Evolutionary conservation across 352 stramenopile species (phyloP).

Genomic region (Phytophthora hybrid): DNA sequence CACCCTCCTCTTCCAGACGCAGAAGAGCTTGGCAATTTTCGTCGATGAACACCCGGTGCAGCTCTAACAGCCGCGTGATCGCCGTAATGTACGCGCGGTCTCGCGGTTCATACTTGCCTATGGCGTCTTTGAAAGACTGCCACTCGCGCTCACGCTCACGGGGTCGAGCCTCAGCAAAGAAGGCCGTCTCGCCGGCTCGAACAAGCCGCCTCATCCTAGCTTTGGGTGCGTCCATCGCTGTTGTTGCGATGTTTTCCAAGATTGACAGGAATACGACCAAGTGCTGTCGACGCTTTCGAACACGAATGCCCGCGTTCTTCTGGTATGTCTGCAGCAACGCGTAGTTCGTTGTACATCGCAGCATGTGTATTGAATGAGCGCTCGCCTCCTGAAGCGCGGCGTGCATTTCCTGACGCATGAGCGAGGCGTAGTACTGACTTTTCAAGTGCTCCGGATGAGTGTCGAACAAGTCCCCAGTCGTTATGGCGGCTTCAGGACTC

Average conservation of each 20-base stretch:
- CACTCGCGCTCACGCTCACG: slow-evolving; percentile 30
- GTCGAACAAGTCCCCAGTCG: slow-evolving; percentile 28
- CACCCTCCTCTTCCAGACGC: slow-evolving; percentile 1
- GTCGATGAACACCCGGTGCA: slow-evolving; percentile 47
- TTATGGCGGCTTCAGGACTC: slow-evolving; percentile 21
- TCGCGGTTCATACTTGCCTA: slow-evolving; percentile 22
- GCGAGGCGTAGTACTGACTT: slow-evolving; percentile 24
- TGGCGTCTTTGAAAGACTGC: slow-evolving; percentile 30
- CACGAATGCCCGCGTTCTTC: slow-evolving; percentile 12
- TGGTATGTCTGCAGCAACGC: slow-evolving; percentile 37
- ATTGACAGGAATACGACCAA: slow-evolving; percentile 18
- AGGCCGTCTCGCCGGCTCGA: slow-evolving; percentile 9
- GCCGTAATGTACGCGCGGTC: slow-evolving; percentile 29
- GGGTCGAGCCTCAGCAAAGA: slow-evolving; percentile 31
- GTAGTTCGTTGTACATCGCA: slow-evolving; percentile 31
- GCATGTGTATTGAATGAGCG: slow-evolving; percentile 10
- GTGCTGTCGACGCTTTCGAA: slow-evolving; percentile 24
- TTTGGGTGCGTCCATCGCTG: not conserved
- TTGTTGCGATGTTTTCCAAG: slow-evolving; percentile 8
- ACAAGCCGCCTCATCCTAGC: slow-evolving; percentile 18
- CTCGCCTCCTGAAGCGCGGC: slow-evolving; percentile 18
- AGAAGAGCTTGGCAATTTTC: slow-evolving; percentile 30
- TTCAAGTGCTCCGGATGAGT: slow-evolving; percentile 34
- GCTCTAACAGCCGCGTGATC: slow-evolving; percentile 34
- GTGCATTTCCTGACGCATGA: slow-evolving; percentile 27